Conservation (phyloP, 768 basidiomycete genomes). For the Mycena polygramma region DNA sequence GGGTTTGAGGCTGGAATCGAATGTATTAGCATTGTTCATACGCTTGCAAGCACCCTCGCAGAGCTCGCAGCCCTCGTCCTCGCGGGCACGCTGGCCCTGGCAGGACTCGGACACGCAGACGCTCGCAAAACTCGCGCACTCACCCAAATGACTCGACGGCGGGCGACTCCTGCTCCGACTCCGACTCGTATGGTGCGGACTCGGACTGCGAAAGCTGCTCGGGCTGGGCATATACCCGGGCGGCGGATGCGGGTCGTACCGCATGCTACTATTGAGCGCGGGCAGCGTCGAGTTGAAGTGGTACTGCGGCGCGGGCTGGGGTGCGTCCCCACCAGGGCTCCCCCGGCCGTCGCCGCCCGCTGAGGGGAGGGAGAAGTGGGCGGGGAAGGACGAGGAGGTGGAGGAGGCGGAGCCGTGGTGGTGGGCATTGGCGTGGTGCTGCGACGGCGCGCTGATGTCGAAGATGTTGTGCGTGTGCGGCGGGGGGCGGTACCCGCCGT, state of each 20-base stretch:
- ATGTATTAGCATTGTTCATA: too few relatives aligned
- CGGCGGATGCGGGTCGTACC: constrained; percentile 55
- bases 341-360: constrained; percentile 18
- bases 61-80: too few relatives aligned
- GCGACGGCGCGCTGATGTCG: constrained; percentile 59
- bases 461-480: constrained; percentile 56
- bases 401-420: constrained; percentile 46
- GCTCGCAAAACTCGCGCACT: neutral
- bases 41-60: too few relatives aligned
- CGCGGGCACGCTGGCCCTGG: too few relatives aligned
- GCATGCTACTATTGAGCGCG: constrained; percentile 64
- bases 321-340: constrained; percentile 28
- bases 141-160: constrained; percentile 21
- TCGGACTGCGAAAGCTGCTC: constrained; percentile 48
- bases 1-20: neutral
- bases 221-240: constrained; percentile 29
- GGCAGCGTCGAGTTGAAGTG: constrained; percentile 66
- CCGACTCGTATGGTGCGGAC: constrained; percentile 48
- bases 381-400: constrained; percentile 46
- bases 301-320: constrained; percentile 42
- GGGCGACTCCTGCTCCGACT: constrained; percentile 46
- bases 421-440: constrained; percentile 40
- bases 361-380: constrained; percentile 44
- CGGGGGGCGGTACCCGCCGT: constrained; percentile 48
- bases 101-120: too few relatives aligned